A percentile compares a stretch with the other conserved stretches of the same genome.
phyloP scores from a whole-genome alignment of 2,329 filamentous ascomycete species.

The Fusarium sp. region DNA sequence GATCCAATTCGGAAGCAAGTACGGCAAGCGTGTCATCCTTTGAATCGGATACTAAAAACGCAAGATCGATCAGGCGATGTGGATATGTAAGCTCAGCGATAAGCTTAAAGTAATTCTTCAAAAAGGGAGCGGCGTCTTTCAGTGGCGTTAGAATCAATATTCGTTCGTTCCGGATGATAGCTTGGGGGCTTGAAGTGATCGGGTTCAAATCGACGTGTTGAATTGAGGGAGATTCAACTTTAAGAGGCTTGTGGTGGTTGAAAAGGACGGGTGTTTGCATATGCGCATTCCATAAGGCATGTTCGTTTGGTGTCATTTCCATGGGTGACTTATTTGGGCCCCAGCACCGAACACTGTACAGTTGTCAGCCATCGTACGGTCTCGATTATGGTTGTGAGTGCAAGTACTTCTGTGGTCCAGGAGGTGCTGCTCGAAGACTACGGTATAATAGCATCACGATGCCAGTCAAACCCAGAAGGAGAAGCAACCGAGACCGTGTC shows the following conservation, averaged over 20 bases:
- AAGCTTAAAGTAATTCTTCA: slow-evolving; percentile 93
- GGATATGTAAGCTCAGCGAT: slow-evolving; percentile 91
- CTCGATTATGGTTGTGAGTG: not conserved
- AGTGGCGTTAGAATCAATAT: slow-evolving; percentile 93
- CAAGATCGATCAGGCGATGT: slow-evolving; percentile 93
- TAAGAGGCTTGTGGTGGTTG: slow-evolving; percentile 91
- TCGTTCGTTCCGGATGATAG: slow-evolving; percentile 82
- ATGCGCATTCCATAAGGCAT: slow-evolving; percentile 88
- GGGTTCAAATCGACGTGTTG: slow-evolving; percentile 84
- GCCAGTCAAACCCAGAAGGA: slow-evolving; percentile 76
- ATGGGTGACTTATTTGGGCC: slow-evolving; percentile 95
- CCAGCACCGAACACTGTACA: slow-evolving; percentile 91
- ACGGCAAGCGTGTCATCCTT: slow-evolving; percentile 91
- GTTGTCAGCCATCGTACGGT: slow-evolving; percentile 26
- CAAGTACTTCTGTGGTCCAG: slow-evolving; percentile 87
- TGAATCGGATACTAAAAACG: slow-evolving; percentile 92
- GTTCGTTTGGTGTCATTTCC: slow-evolving; percentile 92
- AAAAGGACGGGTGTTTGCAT: slow-evolving; percentile 93
- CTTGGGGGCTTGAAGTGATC: slow-evolving; percentile 82
- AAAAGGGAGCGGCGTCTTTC: slow-evolving; percentile 84
- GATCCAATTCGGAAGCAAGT: slow-evolving; percentile 84
- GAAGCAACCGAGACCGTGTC: slow-evolving; percentile 80
- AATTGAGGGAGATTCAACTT: slow-evolving; percentile 85
- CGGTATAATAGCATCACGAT: slow-evolving; percentile 87
- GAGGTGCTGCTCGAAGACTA: slow-evolving; percentile 80